A percentile compares a stretch with the other conserved stretches of the same genome.
Conservation (phyloP, 1,284 basidiomycete genomes). For the Cutaneotrichosporon spelunceum region DNA sequence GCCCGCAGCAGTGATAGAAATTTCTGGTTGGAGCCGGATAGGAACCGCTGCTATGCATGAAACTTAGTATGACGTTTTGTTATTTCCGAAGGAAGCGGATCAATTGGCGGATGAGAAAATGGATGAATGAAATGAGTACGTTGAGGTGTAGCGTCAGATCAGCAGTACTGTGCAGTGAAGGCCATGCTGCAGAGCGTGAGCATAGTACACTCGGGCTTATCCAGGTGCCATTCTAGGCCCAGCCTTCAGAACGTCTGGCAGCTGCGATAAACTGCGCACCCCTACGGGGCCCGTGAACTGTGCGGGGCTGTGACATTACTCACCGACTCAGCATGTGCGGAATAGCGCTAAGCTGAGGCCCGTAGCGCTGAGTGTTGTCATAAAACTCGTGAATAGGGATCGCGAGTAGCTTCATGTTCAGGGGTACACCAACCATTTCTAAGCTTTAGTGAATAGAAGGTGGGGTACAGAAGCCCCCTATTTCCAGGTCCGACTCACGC, state of each 20-base stretch:
- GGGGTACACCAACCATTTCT: constrained; percentile 94
- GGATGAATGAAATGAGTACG: too few species aligned
- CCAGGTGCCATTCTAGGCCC: neutral
- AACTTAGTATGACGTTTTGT: neutral
- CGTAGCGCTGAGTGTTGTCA: constrained; percentile 92
- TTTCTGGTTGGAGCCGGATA: constrained; percentile 4
- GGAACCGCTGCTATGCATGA: constrained; percentile 9
- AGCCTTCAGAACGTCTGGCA: neutral
- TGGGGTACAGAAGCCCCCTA: neutral
- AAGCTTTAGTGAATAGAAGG: constrained; percentile 13
- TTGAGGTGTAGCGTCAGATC: neutral
- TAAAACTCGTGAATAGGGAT: constrained; percentile 96
- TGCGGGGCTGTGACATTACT: constrained; percentile 30
- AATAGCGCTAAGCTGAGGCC: constrained; percentile 88
- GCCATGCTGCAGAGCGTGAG: neutral
- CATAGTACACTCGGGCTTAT: neutral
- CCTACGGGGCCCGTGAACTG: neutral
- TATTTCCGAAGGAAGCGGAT: neutral
- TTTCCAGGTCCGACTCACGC: constrained; percentile 57
- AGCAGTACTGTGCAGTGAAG: neutral
- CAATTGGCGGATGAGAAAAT: too few species aligned
- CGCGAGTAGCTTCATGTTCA: constrained; percentile 97
- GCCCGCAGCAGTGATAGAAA: neutral
- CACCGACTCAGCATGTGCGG: constrained; percentile 88
- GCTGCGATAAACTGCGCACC: neutral